Base-by-base conservation (phyloP, 768 basidiomycete species). In the Strobilomyces echinocephalus region DNA sequence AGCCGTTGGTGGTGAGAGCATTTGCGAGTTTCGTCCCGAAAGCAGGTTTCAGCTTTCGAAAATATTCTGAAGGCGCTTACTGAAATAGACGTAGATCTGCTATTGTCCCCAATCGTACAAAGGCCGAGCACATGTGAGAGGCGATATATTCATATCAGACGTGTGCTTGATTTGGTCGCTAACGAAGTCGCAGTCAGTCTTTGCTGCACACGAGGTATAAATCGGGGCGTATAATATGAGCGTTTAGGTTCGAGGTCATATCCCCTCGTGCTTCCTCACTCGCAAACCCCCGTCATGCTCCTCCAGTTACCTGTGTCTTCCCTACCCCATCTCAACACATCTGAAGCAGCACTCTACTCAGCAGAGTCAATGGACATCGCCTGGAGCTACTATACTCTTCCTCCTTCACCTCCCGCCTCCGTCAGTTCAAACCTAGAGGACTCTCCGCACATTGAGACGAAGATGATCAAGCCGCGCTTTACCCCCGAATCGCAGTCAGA, bases 251-350 rank as follows among this genome's bases (percentile, higher is more conserved):
- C 12, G 46, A 59, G 46, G 46, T 57, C 55, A 54, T 60, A 67
- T 59, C 52, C 62, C 55, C 57, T 52, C 43, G 46, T 43, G 35
- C 57, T 38, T 36, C 58, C 46, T 57, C 50, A 49, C 54, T 36
- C 43, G 45, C 49, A 45, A 21, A 44, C 58, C 26, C 40, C 18
- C 48, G 45, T 35, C 38, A 61, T 55, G 57, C 52, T 56, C 10
- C 24, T 44, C 39, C 57, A 63, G 9, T 46, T 53, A 1, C 53
- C 57, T 24, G 30, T 59, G 38, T 61, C 68, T 44, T 68, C 62
- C 15, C 21, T 83, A 77, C 80, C 82, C 60, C 77, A 81, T 58
- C 74, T 85, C 63, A 79, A 82, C 64, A 72, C 79, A 48, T 63
- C 67, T 59, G 84, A 87, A 72, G 76, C 79, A 36, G 75, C 79